Evolutionary conservation across 148 eudicot species (phyloP).

Genomic region (Nepenthes gracilis): DNA sequence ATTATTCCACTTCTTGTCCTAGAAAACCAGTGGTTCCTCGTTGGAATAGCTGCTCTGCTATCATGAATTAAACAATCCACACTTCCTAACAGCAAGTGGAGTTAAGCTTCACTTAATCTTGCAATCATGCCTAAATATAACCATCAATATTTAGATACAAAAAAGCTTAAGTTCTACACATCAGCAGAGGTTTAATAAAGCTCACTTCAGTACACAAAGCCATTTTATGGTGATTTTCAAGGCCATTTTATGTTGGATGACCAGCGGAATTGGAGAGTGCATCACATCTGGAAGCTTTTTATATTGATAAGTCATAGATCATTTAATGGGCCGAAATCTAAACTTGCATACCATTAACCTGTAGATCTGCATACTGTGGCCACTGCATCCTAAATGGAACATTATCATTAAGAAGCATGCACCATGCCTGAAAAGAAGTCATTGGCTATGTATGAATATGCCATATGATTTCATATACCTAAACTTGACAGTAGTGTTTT

Average conservation of each 20-base stretch:
- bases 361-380: slow-evolving; percentile 82
- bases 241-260: neutral
- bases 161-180: neutral
- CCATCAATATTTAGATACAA: neutral
- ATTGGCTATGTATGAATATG: slow-evolving; percentile 1
- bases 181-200: neutral
- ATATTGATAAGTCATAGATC: neutral
- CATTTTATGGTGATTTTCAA: neutral
- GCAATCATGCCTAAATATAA: neutral
- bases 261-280: neutral
- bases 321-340: neutral
- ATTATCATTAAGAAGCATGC: slow-evolving; percentile 81
- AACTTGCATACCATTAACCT: slow-evolving; percentile 63
- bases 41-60: too few species aligned
- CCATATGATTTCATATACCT: neutral
- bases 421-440: slow-evolving; percentile 62
- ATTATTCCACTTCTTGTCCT: too few species aligned
- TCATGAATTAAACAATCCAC: too few species aligned
- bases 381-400: slow-evolving; percentile 95
- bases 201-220: neutral
- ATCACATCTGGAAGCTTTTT: neutral
- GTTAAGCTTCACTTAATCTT: too few species aligned
- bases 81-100: too few species aligned
- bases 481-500: neutral
- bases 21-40: too few species aligned